Evolutionary conservation across 345 rosid genomes (phyloP).

Genomic region (Hirschfeldia incana): DNA sequence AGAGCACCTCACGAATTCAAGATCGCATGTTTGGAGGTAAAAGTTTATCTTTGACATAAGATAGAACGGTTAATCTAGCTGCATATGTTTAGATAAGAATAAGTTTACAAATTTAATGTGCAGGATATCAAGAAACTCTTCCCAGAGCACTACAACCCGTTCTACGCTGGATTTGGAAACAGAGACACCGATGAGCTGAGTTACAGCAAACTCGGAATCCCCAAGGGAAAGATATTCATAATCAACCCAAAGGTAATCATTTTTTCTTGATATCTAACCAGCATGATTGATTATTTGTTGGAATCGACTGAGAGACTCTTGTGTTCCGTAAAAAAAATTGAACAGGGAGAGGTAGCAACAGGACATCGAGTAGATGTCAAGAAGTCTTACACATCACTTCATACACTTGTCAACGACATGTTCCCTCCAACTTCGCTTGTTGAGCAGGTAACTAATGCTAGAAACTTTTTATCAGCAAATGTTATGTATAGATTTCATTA

Average conservation of each 20-base stretch:
- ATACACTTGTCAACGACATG: conserved; percentile 89
- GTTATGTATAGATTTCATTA: background rate
- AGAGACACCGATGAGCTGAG: conserved; percentile 94
- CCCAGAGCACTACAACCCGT: conserved; percentile 82
- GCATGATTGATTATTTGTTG: conserved; percentile 7
- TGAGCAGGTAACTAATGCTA: conserved; percentile 60
- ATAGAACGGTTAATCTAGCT: background rate
- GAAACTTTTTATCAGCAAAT: background rate
- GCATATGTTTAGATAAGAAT: background rate
- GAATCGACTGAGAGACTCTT: conserved; percentile 1
- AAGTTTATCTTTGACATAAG: background rate
- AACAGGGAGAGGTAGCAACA: conserved; percentile 88
- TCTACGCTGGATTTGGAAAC: conserved; percentile 92
- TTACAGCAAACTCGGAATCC: conserved; percentile 87
- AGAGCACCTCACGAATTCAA: conserved; percentile 97
- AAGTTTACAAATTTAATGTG: conserved; percentile 6
- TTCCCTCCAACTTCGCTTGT: conserved; percentile 77
- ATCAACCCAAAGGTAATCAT: conserved; percentile 80
- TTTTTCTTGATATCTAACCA: background rate
- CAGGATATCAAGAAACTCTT: conserved; percentile 88
- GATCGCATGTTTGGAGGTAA: conserved; percentile 92
- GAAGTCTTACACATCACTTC: conserved; percentile 83
- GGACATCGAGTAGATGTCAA: conserved; percentile 70
- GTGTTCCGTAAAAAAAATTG: background rate
- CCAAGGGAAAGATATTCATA: conserved; percentile 85